Evolutionary conservation across 306 rosid species (phyloP).

Genomic region (Carpinus viminea): DNA sequence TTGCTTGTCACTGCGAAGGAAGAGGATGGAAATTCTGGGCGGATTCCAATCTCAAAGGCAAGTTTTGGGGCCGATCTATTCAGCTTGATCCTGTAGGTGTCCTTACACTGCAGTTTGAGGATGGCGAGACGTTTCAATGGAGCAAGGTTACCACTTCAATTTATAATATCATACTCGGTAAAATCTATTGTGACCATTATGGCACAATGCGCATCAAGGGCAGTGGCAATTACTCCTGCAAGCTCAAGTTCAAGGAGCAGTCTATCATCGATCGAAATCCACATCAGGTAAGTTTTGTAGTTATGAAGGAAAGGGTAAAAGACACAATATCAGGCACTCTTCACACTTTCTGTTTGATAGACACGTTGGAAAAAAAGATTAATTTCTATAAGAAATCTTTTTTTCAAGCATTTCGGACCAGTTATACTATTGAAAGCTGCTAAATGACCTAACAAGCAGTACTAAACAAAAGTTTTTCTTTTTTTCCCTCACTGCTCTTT

Average conservation of each 20-base stretch:
- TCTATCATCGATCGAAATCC: slow-evolving; percentile 95
- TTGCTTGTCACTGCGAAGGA: slow-evolving; percentile 98
- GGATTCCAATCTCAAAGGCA: slow-evolving; percentile 95
- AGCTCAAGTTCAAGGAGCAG: slow-evolving; percentile 97
- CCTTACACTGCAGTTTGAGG: slow-evolving; percentile 90
- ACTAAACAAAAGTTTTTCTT: background rate
- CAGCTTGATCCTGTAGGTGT: slow-evolving; percentile 95
- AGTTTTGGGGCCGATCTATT: slow-evolving; percentile 98
- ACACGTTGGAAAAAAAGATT: background rate
- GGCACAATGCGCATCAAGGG: slow-evolving; percentile 99
- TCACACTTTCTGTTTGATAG: slow-evolving; percentile 13
- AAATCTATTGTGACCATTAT: slow-evolving; percentile 93
- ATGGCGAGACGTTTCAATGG: slow-evolving; percentile 93
- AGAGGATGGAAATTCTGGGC: slow-evolving; percentile 96
- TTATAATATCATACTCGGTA: slow-evolving; percentile 92
- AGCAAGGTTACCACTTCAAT: slow-evolving; percentile 99
- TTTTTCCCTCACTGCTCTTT: background rate
- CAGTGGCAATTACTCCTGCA: slow-evolving; percentile 90
- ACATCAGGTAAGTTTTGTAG: slow-evolving; percentile 71
- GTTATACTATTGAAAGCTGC: background rate
- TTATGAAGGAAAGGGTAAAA: slow-evolving; percentile 8
- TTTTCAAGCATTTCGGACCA: background rate
- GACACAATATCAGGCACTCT: slow-evolving; percentile 2
- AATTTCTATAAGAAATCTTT: background rate
- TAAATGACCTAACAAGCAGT: background rate